Evolutionary conservation across 2,329 filamentous ascomycete species (phyloP).

Genomic region (Corinectria fuckeliana): DNA sequence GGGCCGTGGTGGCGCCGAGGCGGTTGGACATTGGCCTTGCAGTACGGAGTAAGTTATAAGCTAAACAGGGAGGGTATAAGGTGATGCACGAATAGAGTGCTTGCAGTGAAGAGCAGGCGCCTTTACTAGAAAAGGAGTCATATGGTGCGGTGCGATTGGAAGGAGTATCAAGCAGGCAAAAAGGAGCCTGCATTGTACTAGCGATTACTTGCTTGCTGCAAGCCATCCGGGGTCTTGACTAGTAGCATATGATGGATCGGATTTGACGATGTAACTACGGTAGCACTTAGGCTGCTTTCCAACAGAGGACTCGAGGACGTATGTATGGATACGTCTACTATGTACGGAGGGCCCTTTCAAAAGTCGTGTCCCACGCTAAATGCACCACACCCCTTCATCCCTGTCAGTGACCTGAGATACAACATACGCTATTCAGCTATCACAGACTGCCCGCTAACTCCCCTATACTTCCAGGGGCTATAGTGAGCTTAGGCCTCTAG

Average conservation of each 20-base stretch:
- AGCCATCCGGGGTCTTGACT: neutral
- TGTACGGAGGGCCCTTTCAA: too few relatives aligned
- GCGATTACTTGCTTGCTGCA: neutral
- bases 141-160: neutral
- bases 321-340: neutral
- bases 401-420: too few relatives aligned
- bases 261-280: neutral
- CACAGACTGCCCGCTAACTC: too few relatives aligned
- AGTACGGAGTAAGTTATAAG: too few relatives aligned
- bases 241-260: neutral
- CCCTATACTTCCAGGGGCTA: too few relatives aligned
- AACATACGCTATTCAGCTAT: too few relatives aligned
- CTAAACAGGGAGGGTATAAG: neutral
- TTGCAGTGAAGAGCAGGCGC: conserved; percentile 1
- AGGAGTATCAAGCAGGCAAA: neutral
- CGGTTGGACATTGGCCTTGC: conserved; percentile 1
- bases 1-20: conserved; percentile 1
- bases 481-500: too few relatives aligned
- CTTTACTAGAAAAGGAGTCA: conserved; percentile 11
- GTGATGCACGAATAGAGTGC: neutral
- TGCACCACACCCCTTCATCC: too few relatives aligned
- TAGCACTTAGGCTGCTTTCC: too few relatives aligned
- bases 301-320: neutral
- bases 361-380: too few relatives aligned
- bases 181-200: neutral